Evolutionary conservation across 1,139 yeast genomes (phyloP).

Genomic region (Kurtzmaniella quercitrusa): DNA sequence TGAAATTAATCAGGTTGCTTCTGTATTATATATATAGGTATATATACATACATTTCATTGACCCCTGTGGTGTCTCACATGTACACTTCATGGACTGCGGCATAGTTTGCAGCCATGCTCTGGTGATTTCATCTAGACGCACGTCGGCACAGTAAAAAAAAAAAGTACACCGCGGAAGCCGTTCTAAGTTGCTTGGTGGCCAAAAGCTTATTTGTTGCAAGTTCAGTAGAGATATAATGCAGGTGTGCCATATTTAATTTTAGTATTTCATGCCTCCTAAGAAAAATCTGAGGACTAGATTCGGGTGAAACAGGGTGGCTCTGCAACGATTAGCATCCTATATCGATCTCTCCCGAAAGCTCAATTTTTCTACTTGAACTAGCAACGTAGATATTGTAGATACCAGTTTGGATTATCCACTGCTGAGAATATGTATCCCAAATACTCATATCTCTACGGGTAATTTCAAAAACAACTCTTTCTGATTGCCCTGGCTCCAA

Average conservation of each 20-base stretch:
- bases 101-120: neutral
- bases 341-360: constrained; percentile 44
- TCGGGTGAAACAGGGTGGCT: neutral
- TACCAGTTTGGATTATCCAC: constrained; percentile 60
- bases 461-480: constrained; percentile 40
- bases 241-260: neutral
- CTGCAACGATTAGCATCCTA: constrained; percentile 20
- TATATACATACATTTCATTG: neutral
- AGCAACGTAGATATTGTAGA: constrained; percentile 50
- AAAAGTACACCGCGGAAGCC: neutral
- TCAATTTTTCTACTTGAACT: constrained; percentile 51
- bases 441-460: constrained; percentile 52
- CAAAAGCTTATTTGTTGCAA: neutral
- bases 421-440: constrained; percentile 59
- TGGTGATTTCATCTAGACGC: neutral
- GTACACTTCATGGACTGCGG: neutral
- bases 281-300: neutral
- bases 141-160: neutral
- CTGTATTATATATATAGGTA: neutral
- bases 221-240: neutral
- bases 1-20: no score
- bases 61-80: neutral
- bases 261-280: neutral
- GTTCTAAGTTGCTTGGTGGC: neutral
- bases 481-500: constrained; percentile 41